Percentiles rank a stretch among this genome's conserved stretches.
Conservation (phyloP, 345 rosid species). For the Populus nigra region DNA sequence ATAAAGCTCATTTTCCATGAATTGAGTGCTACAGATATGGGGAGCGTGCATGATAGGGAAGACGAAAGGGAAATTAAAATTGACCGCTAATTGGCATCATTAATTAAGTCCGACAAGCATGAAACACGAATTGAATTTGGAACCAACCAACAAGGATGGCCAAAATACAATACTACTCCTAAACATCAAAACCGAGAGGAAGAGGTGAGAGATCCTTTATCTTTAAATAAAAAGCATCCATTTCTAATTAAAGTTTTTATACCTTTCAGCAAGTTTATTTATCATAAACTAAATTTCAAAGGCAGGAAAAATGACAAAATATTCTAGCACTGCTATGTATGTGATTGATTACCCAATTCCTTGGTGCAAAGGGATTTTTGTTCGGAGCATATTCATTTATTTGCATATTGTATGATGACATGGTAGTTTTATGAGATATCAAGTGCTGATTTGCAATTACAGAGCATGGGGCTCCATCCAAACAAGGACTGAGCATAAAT, state of each 20-base stretch:
- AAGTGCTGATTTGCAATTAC: constrained; percentile 9
- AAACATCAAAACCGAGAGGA: neutral
- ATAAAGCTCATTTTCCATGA: neutral
- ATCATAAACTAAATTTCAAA: neutral
- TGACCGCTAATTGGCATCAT: neutral
- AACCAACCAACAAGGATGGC: neutral
- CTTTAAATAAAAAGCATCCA: constrained; percentile 5
- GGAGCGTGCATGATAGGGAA: constrained; percentile 3
- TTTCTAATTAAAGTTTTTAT: neutral
- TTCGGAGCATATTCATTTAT: neutral
- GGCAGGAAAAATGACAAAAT: neutral
- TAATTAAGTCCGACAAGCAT: neutral
- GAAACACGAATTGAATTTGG: constrained; percentile 3
- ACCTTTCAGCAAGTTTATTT: neutral
- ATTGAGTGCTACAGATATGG: neutral
- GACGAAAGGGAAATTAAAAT: neutral
- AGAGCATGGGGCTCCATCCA: constrained; percentile 29
- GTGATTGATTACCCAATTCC: neutral
- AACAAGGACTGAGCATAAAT: constrained; percentile 8
- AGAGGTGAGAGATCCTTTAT: neutral
- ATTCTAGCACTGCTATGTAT: neutral
- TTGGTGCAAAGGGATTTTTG: neutral
- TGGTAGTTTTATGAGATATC: neutral
- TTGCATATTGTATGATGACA: neutral
- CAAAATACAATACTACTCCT: neutral